Evolutionary conservation across 2,329 filamentous ascomycete genomes (phyloP).

Genomic region (Fusarium sp.): DNA sequence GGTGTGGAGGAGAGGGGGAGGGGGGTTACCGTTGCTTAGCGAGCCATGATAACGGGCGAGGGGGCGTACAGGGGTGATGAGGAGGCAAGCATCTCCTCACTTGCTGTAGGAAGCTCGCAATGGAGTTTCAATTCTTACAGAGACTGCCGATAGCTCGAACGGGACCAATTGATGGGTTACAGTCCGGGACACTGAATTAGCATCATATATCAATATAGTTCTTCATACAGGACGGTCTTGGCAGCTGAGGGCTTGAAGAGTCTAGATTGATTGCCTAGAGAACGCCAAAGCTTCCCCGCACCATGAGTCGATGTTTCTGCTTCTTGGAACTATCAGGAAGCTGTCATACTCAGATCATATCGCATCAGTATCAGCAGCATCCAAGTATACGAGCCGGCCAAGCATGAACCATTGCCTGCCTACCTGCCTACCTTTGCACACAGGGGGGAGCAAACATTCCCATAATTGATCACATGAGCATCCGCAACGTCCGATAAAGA

Average conservation of each 20-base stretch:
- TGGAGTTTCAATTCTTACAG: slow-evolving; percentile 32
- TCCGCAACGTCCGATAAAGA: slow-evolving; percentile 37
- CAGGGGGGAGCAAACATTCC: slow-evolving; percentile 31
- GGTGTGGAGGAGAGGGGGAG: slow-evolving; percentile 25
- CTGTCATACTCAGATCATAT: slow-evolving; percentile 43
- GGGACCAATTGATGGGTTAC: slow-evolving; percentile 8
- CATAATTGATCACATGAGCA: slow-evolving; percentile 31
- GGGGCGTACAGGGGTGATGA: not conserved
- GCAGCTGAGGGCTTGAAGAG: slow-evolving; percentile 12
- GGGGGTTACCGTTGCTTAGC: slow-evolving; percentile 26
- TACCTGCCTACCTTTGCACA: not conserved
- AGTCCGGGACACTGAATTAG: slow-evolving; percentile 1
- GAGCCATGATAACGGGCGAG: slow-evolving; percentile 37
- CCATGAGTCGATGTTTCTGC: slow-evolving; percentile 23
- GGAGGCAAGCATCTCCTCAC: slow-evolving; percentile 8
- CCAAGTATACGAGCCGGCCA: not conserved
- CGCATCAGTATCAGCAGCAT: slow-evolving; percentile 23
- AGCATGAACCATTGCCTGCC: not conserved
- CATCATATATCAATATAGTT: not conserved
- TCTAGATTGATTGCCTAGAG: slow-evolving; percentile 11
- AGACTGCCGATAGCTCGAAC: slow-evolving; percentile 2
- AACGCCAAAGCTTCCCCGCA: slow-evolving; percentile 27
- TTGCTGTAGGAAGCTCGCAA: slow-evolving; percentile 34
- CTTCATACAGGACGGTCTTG: not conserved
- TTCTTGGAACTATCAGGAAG: slow-evolving; percentile 7